These are phyloP conservation scores for Cercophora newfieldiana DNA, from an alignment of 495 filamentous ascomycete species.

Conservation along the genomic window DNA sequence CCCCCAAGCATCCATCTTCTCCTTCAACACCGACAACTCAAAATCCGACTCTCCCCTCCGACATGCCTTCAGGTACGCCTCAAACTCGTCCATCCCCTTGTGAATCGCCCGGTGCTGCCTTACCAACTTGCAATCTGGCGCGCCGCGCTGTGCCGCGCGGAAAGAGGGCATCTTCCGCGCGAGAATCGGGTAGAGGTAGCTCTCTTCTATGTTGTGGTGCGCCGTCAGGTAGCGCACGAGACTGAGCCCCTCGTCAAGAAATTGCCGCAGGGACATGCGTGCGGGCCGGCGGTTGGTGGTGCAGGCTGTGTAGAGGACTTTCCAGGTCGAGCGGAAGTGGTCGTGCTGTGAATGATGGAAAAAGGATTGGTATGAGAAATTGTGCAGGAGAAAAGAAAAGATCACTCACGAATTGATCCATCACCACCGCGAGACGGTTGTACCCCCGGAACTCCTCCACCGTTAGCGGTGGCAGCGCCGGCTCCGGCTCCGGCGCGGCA, in stretches of 20 bases:
- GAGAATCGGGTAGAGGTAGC: slow-evolving; percentile 76
- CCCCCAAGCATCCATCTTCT: slow-evolving; percentile 65
- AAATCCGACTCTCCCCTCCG: slow-evolving; percentile 65
- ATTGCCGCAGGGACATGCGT: slow-evolving; percentile 56
- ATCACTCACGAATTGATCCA: slow-evolving; percentile 73
- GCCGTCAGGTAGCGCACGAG: slow-evolving; percentile 68
- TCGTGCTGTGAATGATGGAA: slow-evolving; percentile 56
- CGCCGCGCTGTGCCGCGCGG: slow-evolving; percentile 15
- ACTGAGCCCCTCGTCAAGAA: slow-evolving; percentile 61
- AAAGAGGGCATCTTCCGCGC: slow-evolving; percentile 83
- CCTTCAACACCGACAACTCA: slow-evolving; percentile 65
- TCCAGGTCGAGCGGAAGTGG: slow-evolving; percentile 75
- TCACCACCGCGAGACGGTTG: slow-evolving; percentile 73
- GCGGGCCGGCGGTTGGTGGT: slow-evolving; percentile 52
- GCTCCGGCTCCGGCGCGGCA: background rate
- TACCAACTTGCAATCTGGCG: slow-evolving; percentile 54
- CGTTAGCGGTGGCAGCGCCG: slow-evolving; percentile 28
- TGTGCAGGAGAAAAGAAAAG: slow-evolving; percentile 3
- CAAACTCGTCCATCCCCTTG: slow-evolving; percentile 70
- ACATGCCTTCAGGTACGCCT: slow-evolving; percentile 66
- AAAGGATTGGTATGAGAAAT: slow-evolving; percentile 1
- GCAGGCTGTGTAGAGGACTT: slow-evolving; percentile 62
- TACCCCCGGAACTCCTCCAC: slow-evolving; percentile 45
- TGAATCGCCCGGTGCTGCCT: slow-evolving; percentile 85
- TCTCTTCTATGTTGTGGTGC: slow-evolving; percentile 86